Percentiles rank a stretch among this genome's conserved stretches.
These are phyloP conservation scores for Lavandula angustifolia DNA, from an alignment of 257 asterid genomes.

Conservation along the genomic window DNA sequence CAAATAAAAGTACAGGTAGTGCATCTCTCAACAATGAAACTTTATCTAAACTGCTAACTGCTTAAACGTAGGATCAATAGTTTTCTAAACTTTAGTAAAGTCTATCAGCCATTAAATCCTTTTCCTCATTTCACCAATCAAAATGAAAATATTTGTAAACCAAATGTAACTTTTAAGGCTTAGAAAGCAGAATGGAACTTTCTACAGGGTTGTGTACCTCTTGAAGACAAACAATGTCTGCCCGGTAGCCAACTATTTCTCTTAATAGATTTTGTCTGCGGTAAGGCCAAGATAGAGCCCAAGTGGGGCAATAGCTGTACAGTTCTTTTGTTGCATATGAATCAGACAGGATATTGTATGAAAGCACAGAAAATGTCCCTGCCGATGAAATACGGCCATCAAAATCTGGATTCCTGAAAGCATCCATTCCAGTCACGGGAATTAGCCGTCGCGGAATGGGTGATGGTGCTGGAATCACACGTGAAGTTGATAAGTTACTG, in stretches of 20 bases:
- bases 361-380: conserved; percentile 91
- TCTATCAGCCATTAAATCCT: conserved; percentile 4
- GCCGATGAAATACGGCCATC: conserved; percentile 57
- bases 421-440: conserved; percentile 65
- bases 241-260: conserved; percentile 88
- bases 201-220: conserved; percentile 62
- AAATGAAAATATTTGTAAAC: conserved; percentile 4
- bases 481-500: conserved; percentile 70
- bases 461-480: conserved; percentile 96
- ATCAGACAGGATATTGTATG: conserved; percentile 87
- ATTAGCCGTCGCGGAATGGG: conserved; percentile 87
- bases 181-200: conserved; percentile 22
- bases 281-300: conserved; percentile 99
- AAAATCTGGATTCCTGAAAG: conserved; percentile 59
- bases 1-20: neutral
- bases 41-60: neutral
- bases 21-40: neutral
- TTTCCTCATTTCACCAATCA: conserved; percentile 10
- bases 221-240: conserved; percentile 95
- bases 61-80: neutral
- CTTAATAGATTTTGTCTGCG: conserved; percentile 90
- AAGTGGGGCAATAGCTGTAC: conserved; percentile 86
- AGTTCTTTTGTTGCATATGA: conserved; percentile 68
- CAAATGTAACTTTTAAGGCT: conserved; percentile 6
- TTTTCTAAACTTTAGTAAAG: neutral